These are phyloP conservation scores for Canavalia ensiformis DNA, from an alignment of 306 rosid genomes.

Conservation along the genomic window DNA sequence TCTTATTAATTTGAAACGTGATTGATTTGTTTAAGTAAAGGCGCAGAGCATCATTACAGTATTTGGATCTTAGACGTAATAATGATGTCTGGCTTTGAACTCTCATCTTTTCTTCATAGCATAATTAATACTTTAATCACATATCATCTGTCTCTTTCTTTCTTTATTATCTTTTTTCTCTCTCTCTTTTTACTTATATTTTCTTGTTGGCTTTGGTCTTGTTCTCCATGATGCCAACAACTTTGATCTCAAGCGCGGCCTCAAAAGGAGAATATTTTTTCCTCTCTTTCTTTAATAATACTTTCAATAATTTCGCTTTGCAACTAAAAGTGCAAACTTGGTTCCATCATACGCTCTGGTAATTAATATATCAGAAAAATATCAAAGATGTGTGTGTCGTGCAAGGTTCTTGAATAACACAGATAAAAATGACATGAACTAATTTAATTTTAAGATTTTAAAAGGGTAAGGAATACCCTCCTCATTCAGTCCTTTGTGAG, in stretches of 20 bases:
- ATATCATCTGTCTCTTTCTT: background rate
- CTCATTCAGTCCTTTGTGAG: no score
- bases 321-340: constrained; percentile 5
- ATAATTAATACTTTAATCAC: constrained; percentile 23
- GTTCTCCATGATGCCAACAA: constrained; percentile 17
- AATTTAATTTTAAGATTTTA: no score
- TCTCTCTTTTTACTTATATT: background rate
- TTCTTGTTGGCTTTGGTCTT: constrained; percentile 26
- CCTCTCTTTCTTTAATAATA: constrained; percentile 20
- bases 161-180: background rate
- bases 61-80: constrained; percentile 44
- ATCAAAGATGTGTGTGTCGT: no score
- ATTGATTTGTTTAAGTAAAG: constrained; percentile 5
- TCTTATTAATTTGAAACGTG: constrained; percentile 7
- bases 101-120: constrained; percentile 34
- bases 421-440: no score
- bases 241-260: constrained; percentile 19
- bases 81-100: constrained; percentile 45
- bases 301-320: constrained; percentile 20
- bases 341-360: background rate
- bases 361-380: no score
- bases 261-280: constrained; percentile 20
- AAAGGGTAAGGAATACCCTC: no score
- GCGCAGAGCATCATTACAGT: background rate
- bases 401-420: no score